Evolutionary conservation across 331 rosid genomes (phyloP), one percentile per base, ranked within the genome.

Genomic region (Malus hybrid): DNA sequence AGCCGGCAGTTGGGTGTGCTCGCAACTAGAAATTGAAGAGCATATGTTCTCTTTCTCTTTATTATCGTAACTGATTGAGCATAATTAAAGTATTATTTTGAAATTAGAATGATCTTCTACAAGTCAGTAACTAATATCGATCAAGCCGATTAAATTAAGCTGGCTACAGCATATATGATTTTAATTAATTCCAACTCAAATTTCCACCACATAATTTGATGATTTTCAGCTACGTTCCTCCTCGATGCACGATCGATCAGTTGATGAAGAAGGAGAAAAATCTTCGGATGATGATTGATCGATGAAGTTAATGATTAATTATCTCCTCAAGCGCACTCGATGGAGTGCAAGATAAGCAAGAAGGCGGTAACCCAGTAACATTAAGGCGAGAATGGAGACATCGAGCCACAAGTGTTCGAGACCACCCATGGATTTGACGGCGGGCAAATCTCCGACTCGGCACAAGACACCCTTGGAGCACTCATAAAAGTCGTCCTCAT

Each of bases 301-400:
- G 28, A 56, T n/a, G 65, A 5, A 24, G 31, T 22, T 27, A 60
- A 12, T 28, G 36, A 56, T 81, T 60, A 65, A 69, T 84, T 48
- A 70, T 44, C 65, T 5, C 22, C 39, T 29, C 87, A 86, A 87
- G 60, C 92, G 86, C 57, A 95, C 96, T 77, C 93, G 89, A 62
- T 78, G 88, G 52, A 95, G 89, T 65, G 99, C 99, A 15, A 92
- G 79, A 72, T 92, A 95, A 56, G 99, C 99, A 76, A 92, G 68
- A 6, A 95, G 81, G 59, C 99, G 86, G 80, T 95, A 95, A 50
- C 96, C 97, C 19, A 92, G 83, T 84, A 95, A 77, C 99, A 95
- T 95, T 27, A 95, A 60, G 64, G 91, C 97, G 89, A 95, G 88
- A 67, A 95, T 83, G 79, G 16, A 78, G 61, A 95, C 96, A 76